These are phyloP conservation scores for Coleophoma crateriformis DNA, from an alignment of 2,329 filamentous ascomycete species.

Conservation along the genomic window DNA sequence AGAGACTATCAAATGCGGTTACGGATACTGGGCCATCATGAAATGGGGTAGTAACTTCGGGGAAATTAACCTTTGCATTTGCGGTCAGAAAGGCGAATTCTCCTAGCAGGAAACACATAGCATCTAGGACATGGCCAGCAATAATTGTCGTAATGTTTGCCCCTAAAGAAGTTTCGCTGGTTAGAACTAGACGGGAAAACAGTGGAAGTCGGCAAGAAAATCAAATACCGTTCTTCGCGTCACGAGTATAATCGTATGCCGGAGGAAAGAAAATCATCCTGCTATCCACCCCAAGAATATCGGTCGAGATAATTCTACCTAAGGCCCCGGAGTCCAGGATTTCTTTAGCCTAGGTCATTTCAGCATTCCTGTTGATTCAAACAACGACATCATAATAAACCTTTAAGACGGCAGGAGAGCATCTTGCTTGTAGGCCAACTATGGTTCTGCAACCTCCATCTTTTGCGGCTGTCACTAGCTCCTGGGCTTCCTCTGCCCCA, in stretches of 20 bases:
- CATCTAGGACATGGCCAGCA: neutral
- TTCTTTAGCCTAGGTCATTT: neutral
- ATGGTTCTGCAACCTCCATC: constrained; percentile 34
- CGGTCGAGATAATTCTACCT: neutral
- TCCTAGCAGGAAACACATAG: neutral
- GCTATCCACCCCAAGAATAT: neutral
- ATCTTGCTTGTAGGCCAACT: constrained; percentile 37
- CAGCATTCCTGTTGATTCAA: neutral
- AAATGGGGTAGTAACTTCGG: neutral
- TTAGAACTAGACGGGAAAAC: neutral
- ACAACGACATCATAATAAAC: neutral
- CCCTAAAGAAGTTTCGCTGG: neutral
- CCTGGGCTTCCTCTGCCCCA: constrained; percentile 33
- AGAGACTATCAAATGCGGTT: neutral
- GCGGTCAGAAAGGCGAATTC: neutral
- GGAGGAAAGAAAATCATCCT: neutral
- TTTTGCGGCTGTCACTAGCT: constrained; percentile 34
- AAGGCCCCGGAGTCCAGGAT: neutral
- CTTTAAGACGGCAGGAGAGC: neutral
- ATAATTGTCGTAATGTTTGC: neutral
- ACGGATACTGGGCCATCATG: neutral
- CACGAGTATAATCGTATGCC: neutral
- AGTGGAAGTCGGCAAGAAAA: neutral
- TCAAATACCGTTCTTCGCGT: neutral
- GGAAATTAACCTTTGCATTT: neutral